Conservation (phyloP, 495 filamentous ascomycete genomes). For the Pseudomonodictys pantanalensis region DNA sequence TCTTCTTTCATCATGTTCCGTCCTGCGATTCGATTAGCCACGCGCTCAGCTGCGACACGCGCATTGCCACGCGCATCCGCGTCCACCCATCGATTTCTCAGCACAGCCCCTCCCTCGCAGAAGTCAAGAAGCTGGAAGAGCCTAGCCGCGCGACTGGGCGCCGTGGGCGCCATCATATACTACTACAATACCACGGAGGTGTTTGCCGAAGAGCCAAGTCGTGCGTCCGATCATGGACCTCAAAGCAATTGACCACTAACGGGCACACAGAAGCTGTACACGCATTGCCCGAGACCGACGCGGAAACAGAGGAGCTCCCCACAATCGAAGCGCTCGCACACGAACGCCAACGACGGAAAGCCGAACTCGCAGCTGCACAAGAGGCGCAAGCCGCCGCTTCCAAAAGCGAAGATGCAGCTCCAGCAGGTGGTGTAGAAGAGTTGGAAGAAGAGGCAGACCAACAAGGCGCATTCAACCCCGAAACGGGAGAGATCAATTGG, state of each 20-base stretch:
- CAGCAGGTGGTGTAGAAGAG: slow-evolving; percentile 44
- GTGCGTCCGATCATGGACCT: slow-evolving; percentile 50
- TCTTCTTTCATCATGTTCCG: slow-evolving; percentile 30
- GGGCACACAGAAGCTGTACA: slow-evolving; percentile 15
- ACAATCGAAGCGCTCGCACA: slow-evolving; percentile 39
- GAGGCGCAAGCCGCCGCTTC: slow-evolving; percentile 24
- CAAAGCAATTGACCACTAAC: slow-evolving; percentile 13
- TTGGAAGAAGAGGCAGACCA: slow-evolving; percentile 77
- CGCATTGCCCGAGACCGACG: slow-evolving; percentile 33
- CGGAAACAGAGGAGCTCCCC: slow-evolving; percentile 35
- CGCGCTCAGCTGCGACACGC: slow-evolving; percentile 16
- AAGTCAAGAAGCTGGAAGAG: slow-evolving; percentile 81
- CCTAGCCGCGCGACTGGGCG: slow-evolving; percentile 64
- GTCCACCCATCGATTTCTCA: slow-evolving; percentile 60
- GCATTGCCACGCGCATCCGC: slow-evolving; percentile 12
- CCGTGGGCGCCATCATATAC: slow-evolving; percentile 78
- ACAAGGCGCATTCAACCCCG: slow-evolving; percentile 92
- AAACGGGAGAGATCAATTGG: slow-evolving; percentile 99
- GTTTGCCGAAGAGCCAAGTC: slow-evolving; percentile 77
- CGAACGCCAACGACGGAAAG: slow-evolving; percentile 32
- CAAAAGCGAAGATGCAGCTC: slow-evolving; percentile 9
- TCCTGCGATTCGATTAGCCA: slow-evolving; percentile 24
- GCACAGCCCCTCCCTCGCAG: slow-evolving; percentile 61
- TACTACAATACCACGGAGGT: slow-evolving; percentile 86
- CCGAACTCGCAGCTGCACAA: slow-evolving; percentile 3